These are phyloP conservation scores for Sporothrix protearum DNA, from an alignment of 2,329 filamentous ascomycete species.

Conservation along the genomic window DNA sequence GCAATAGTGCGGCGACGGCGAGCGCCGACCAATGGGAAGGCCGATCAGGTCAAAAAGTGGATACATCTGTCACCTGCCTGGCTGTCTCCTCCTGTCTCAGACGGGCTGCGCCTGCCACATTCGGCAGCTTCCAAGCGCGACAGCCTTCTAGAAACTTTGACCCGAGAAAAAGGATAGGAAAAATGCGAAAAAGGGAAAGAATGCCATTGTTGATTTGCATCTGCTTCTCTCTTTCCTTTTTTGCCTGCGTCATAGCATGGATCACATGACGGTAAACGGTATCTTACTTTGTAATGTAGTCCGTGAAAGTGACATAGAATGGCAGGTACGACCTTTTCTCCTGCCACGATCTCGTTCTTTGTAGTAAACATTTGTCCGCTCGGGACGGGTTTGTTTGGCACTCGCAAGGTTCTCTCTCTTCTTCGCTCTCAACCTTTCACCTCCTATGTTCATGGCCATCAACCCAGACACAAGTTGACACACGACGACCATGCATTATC, in stretches of 20 bases:
- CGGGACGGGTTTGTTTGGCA: background rate
- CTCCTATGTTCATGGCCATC: background rate
- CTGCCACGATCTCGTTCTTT: background rate
- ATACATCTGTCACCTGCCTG: background rate
- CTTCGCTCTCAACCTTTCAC: background rate
- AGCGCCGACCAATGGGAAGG: constrained; percentile 11
- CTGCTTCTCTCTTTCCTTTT: background rate
- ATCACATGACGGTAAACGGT: background rate
- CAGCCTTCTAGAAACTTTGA: background rate
- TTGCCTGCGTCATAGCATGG: background rate
- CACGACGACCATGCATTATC: too few relatives aligned
- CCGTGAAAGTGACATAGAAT: background rate
- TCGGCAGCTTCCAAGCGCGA: background rate
- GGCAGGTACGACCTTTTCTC: background rate
- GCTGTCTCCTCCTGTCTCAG: too few relatives aligned
- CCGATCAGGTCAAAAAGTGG: background rate
- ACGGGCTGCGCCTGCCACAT: background rate
- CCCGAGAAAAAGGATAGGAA: background rate
- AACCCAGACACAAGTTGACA: too few relatives aligned
- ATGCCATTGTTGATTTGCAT: background rate
- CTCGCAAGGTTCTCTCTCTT: background rate
- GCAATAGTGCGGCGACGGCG: constrained; percentile 9
- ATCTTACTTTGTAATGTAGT: too few relatives aligned
- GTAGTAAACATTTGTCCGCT: background rate
- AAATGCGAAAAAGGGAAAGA: background rate